Base-by-base conservation (phyloP, 345 rosid genomes). In the Turnera subulata region DNA sequence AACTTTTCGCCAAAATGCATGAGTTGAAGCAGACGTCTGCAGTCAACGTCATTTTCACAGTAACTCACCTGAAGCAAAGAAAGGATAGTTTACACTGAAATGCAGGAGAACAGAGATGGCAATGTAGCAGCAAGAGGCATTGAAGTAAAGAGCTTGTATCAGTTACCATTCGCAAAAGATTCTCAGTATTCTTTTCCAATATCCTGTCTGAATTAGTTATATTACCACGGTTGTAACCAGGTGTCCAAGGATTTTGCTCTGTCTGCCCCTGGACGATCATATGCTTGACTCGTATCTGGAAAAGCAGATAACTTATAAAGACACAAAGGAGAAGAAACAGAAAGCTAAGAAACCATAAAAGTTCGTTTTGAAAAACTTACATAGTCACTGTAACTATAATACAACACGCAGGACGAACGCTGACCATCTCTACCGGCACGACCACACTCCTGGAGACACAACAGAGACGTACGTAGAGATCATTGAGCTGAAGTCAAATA, bases 391-490 rank as follows among this genome's bases (percentile, higher is more conserved):
- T 93, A 93, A 64, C 85, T 85, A 67, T 93, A 93, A 75, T 85
- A 93, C 78, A 93, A 68, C 56, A 93, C 77, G 64, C 99, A 93
- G 58, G 99, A 93, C 29, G 99, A 73, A 45, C 80, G 84, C 67
- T 78, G 94, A 43, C 96, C 99, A 71, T 93, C 99, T 73, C 99
- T 80, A 70, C 99, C 99, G 58, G 99, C 99, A 65, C 96, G 97
- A 45, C 99, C 99, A 18, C 99, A 93, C 76, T 93, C 99, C 99
- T 93, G 65, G 21, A 55, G 33, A 29, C 38, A 42, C 19, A 69
- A 47, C 39, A 71, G 16, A 42, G 16, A 4, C 4, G 43, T 60
- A 47, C 0, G 42, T 22, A 50, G 15, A 62, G 48, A 29, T 17
- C 35, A 23, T 42, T 32, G 12, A 11, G 12, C 50, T n/a, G 50